A percentile compares a stretch with the other conserved stretches of the same genome.
Conservation (phyloP, 345 rosid species). For the Hibiscus syriacus region DNA sequence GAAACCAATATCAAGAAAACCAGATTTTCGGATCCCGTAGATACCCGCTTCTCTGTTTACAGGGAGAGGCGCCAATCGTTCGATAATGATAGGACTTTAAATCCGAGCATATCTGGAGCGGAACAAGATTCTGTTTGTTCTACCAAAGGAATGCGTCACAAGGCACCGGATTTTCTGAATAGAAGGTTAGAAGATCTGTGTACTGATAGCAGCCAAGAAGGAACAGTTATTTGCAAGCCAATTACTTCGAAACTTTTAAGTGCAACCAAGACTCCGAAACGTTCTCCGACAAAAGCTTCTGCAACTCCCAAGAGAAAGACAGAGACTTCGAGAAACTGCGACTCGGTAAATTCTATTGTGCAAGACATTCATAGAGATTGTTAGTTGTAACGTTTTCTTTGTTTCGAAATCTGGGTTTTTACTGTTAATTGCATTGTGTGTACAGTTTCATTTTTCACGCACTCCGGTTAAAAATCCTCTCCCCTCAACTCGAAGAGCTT, state of each 20-base stretch:
- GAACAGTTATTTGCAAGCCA: constrained; percentile 68
- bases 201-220: constrained; percentile 49
- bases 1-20: constrained; percentile 52
- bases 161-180: constrained; percentile 25
- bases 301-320: constrained; percentile 34
- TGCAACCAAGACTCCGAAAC: constrained; percentile 37
- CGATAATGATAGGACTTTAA: constrained; percentile 58
- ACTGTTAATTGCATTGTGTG: constrained; percentile 11
- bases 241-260: constrained; percentile 40
- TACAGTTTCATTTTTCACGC: constrained; percentile 52
- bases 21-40: constrained; percentile 40
- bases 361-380: neutral
- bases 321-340: constrained; percentile 45
- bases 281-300: constrained; percentile 44
- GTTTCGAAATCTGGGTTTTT: constrained; percentile 3
- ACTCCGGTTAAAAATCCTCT: constrained; percentile 22
- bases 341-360: constrained; percentile 42
- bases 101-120: constrained; percentile 75
- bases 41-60: constrained; percentile 26
- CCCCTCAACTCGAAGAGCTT: constrained; percentile 55
- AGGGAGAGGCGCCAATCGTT: constrained; percentile 46
- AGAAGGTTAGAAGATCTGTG: constrained; percentile 43
- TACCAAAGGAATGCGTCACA: constrained; percentile 36
- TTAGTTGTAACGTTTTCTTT: neutral
- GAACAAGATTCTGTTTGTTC: constrained; percentile 65